Percentiles rank a stretch among this genome's conserved stretches.
These are phyloP conservation scores for Geoglossum glabrum DNA, from an alignment of 495 filamentous ascomycete species.

Conservation along the genomic window DNA sequence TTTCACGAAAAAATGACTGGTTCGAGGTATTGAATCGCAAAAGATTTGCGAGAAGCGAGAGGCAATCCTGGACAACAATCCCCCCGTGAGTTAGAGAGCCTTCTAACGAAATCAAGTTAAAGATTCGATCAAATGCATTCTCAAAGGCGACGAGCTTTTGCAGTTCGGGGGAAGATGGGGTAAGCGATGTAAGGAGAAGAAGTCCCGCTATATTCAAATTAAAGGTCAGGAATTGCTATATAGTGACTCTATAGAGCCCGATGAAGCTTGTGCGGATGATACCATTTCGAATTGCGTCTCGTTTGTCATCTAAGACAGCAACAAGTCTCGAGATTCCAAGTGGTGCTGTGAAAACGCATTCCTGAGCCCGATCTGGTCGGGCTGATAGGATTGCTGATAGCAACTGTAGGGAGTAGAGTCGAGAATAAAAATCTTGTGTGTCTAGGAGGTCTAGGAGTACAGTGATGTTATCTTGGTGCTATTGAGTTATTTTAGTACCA, in stretches of 20 bases:
- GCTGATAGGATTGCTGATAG: constrained; percentile 72
- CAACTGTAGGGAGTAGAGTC: constrained; percentile 80
- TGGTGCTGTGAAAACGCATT: constrained; percentile 76
- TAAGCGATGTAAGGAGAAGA: constrained; percentile 46
- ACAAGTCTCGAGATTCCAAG: constrained; percentile 78
- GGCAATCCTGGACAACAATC: constrained; percentile 81
- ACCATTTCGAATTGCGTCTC: constrained; percentile 82
- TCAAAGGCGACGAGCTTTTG: constrained; percentile 92
- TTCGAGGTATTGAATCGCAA: constrained; percentile 79
- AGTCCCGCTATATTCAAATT: constrained; percentile 38
- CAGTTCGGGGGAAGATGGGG: constrained; percentile 53
- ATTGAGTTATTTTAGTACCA: constrained; percentile 24
- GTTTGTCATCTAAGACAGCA: constrained; percentile 56
- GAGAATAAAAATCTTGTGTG: constrained; percentile 73
- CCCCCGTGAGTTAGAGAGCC: constrained; percentile 69
- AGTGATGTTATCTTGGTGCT: constrained; percentile 94
- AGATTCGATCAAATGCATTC: constrained; percentile 75
- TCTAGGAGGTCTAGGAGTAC: constrained; percentile 78
- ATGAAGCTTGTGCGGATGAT: constrained; percentile 15
- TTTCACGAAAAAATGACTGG: constrained; percentile 85
- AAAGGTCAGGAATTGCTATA: constrained; percentile 24
- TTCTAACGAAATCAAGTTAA: constrained; percentile 60
- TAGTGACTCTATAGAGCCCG: background rate
- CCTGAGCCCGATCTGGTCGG: constrained; percentile 82
- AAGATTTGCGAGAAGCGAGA: constrained; percentile 82